Evolutionary conservation across 2,329 filamentous ascomycete genomes (phyloP).

Genomic region (Phaeosphaeria sp.): DNA sequence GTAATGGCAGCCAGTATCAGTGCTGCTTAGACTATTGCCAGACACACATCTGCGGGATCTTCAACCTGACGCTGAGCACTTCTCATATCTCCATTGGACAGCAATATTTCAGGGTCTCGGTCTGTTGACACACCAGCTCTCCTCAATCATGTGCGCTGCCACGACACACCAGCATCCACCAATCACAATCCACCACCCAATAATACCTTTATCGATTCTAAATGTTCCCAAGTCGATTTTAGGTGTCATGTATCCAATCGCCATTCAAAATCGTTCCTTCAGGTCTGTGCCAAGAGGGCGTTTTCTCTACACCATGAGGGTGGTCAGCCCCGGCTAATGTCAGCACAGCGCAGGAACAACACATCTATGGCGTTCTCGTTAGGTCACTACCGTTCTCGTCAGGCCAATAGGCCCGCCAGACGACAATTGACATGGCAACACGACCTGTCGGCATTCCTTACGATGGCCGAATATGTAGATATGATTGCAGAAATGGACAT

Average conservation of each 20-base stretch:
- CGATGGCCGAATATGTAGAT: neutral
- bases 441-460: neutral
- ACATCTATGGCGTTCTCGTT: neutral
- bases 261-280: neutral
- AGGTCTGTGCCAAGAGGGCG: neutral
- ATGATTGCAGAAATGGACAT: neutral
- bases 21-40: neutral
- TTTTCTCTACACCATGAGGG: neutral
- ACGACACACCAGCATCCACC: too few species aligned
- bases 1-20: neutral
- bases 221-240: neutral
- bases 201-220: too few species aligned
- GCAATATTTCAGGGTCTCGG: neutral
- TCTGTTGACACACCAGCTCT: too few species aligned
- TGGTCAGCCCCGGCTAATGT: neutral
- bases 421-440: neutral
- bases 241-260: neutral
- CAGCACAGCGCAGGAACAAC: neutral
- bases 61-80: neutral
- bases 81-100: neutral
- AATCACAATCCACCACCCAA: too few species aligned
- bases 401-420: neutral
- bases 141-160: too few species aligned
- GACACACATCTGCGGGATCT: neutral
- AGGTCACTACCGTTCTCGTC: neutral